Base-by-base conservation (phyloP, 331 rosid species). In the Ulmus americana region DNA sequence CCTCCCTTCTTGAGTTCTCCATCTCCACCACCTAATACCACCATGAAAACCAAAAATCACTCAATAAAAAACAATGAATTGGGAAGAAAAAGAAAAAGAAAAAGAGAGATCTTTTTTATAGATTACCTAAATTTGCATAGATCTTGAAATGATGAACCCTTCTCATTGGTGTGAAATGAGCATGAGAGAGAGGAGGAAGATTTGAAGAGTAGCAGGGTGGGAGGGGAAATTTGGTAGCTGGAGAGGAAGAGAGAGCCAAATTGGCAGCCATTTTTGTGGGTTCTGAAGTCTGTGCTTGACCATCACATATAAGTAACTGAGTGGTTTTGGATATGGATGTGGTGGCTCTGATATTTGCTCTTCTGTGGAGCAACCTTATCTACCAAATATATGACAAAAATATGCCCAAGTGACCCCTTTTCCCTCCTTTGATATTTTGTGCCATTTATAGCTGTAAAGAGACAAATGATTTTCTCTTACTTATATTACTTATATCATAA, bases 1-100 rank as follows among this genome's bases (percentile, higher is more conserved):
- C 73, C 95, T 63, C 43, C 90, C 66, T 83, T 85, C 62, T 78
- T 80, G 67, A 45, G 35, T 61, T 86, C 88, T 55, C 75, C 94
- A 70, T 82, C 95, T 73, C 81, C 91, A 77, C 85, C 91, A 68
- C 95, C 98, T 88, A 65, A 63, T 16, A 60, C 45, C 49, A 61
- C 54, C 72, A 77, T 48, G n/a, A 46, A 63, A 55, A 68, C 62
- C 70, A 46, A 14, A 41, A 9, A n/a, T 39, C 39, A 45, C 55
- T 13, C 18, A 62, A 64, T 28, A 28, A 28, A 28, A 28, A 28
- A 28, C 35, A 28, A 28, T 28, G 35, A 28, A 28, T 28, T 28
- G 35, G 35, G 35, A 2, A 28, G 35, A 2, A 28, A 28, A 28
- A 56, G 5, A 68, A 45, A 51, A 63, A n/a, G 6, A 61, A 39